A percentile compares a stretch with the other conserved stretches of the same genome.
Evolutionary conservation across 805 yeast species (phyloP).

Genomic region (Candida taoyuanica): DNA sequence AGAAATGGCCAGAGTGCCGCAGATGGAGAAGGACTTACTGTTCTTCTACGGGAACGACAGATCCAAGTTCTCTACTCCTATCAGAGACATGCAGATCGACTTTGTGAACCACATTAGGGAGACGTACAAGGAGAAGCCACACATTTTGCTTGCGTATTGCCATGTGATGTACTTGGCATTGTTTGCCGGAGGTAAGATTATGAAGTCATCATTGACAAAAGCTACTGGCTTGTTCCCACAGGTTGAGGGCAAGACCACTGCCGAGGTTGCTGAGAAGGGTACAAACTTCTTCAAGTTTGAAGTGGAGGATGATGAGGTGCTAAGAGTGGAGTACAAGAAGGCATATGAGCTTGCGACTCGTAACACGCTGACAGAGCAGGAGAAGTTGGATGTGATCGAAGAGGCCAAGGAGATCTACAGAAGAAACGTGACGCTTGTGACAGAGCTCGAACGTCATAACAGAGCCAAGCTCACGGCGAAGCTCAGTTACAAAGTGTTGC

Average conservation of each 20-base stretch:
- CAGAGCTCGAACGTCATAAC: conserved; percentile 67
- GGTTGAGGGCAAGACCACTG: conserved; percentile 58
- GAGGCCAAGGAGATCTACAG: conserved; percentile 64
- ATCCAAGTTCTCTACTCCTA: conserved; percentile 52
- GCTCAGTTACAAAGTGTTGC: conserved; percentile 48
- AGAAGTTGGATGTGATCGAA: conserved; percentile 64
- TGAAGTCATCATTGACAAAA: conserved; percentile 60
- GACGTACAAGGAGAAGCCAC: conserved; percentile 57
- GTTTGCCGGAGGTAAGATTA: conserved; percentile 79
- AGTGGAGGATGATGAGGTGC: conserved; percentile 58
- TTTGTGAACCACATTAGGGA: conserved; percentile 57
- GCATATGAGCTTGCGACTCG: conserved; percentile 77
- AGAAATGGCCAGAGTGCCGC: conserved; percentile 57
- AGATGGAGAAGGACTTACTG: conserved; percentile 56
- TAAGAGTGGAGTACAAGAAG: conserved; percentile 64
- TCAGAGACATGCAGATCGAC: conserved; percentile 55
- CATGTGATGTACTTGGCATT: conserved; percentile 82
- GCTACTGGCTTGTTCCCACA: conserved; percentile 75
- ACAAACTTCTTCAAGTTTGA: conserved; percentile 71
- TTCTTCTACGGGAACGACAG: conserved; percentile 57
- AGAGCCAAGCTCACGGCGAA: conserved; percentile 49
- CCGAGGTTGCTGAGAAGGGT: conserved; percentile 56
- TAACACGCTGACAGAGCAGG: conserved; percentile 59
- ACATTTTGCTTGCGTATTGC: conserved; percentile 70
- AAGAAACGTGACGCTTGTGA: conserved; percentile 54